Conservation (phyloP, 2,329 filamentous ascomycete genomes). For the Xylariaceae sp. region DNA sequence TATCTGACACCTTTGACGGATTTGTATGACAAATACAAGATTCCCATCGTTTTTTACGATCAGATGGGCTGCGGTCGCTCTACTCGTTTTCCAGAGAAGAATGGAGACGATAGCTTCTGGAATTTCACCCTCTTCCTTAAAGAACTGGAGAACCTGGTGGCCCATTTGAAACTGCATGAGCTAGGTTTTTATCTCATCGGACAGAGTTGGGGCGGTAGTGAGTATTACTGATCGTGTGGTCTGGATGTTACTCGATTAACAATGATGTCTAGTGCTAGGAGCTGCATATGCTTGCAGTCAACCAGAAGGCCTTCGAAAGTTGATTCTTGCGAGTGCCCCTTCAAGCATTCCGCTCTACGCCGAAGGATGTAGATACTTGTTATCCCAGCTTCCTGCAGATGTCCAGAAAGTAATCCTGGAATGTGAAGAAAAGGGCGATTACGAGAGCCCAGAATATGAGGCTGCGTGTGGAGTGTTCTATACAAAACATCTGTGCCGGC, state of each 20-base stretch:
- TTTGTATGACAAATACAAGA: neutral
- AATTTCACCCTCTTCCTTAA: neutral
- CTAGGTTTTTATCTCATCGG: neutral
- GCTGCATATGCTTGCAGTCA: neutral
- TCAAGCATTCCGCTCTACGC: neutral
- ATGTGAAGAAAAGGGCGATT: conserved; percentile 1
- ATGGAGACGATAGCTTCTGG: neutral
- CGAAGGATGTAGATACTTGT: neutral
- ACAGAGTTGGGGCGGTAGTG: neutral
- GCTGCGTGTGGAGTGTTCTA: conserved; percentile 1
- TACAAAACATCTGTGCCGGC: neutral
- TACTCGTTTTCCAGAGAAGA: neutral
- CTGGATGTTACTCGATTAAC: neutral
- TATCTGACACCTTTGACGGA: neutral
- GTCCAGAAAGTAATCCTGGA: conserved; percentile 2
- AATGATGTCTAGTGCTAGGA: neutral
- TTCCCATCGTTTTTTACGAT: conserved; percentile 1
- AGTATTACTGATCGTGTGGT: neutral
- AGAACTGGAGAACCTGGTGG: neutral
- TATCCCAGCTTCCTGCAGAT: conserved; percentile 1
- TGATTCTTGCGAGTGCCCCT: neutral
- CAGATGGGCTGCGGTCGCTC: conserved; percentile 1
- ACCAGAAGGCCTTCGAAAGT: neutral
- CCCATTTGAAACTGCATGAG: neutral
- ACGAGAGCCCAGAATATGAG: conserved; percentile 3